phyloP scores from a whole-genome alignment of 2,329 filamentous ascomycete species.

The Sclerotinia trifoliorum region DNA sequence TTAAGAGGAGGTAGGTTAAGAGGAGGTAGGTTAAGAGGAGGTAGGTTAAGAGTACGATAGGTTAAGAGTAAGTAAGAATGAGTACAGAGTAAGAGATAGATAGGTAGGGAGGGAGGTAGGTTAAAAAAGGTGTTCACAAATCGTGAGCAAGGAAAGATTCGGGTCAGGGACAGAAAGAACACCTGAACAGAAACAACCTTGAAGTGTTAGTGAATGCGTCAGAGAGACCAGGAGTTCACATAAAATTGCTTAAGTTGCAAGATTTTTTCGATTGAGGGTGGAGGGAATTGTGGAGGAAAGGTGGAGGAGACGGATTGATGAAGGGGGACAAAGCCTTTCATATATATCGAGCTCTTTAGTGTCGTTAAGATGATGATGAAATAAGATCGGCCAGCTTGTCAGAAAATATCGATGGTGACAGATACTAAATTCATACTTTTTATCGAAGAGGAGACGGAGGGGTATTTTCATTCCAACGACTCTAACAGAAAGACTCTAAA shows the following conservation, averaged over 20 bases:
- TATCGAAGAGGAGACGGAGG: too few relatives aligned
- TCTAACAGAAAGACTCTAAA: too few relatives aligned
- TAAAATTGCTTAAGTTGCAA: not conserved
- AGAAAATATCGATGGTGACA: not conserved
- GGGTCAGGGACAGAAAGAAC: constrained; percentile 3
- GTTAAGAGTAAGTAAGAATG: not conserved
- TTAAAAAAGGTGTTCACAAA: not conserved
- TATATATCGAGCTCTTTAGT: not conserved
- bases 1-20: not conserved
- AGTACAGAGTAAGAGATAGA: too few relatives aligned
- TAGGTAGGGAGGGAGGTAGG: too few relatives aligned
- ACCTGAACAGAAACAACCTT: constrained; percentile 11
- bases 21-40: not conserved
- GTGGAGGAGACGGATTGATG: not conserved
- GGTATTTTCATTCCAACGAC: too few relatives aligned
- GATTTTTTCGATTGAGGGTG: not conserved
- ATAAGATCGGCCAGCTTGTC: not conserved
- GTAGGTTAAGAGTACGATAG: not conserved
- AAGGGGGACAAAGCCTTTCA: constrained; percentile 2
- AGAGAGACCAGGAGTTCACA: not conserved
- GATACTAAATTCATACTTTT: too few relatives aligned
- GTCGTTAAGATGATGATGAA: not conserved
- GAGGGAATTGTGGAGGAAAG: not conserved
- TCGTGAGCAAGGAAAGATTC: not conserved
- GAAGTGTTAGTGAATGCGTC: not conserved